Conservation (phyloP, 805 yeast genomes). For the Metschnikowia lachancei region DNA sequence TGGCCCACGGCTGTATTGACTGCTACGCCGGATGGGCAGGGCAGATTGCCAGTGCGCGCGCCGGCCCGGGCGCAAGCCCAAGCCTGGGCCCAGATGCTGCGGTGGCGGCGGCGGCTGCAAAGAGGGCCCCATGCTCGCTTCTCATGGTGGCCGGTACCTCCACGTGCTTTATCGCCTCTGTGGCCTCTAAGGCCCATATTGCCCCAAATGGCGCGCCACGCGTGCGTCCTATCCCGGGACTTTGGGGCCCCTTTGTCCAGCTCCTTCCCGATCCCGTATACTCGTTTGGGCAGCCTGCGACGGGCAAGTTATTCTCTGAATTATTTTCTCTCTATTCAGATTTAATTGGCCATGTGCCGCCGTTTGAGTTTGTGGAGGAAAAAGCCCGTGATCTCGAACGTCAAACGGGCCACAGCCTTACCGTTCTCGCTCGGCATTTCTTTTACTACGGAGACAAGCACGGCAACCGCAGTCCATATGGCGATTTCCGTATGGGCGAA, state of each 20-base stretch:
- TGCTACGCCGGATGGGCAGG: constrained; percentile 50
- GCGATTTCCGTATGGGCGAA: constrained; percentile 49
- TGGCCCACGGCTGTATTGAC: constrained; percentile 54
- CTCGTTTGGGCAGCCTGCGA: constrained; percentile 58
- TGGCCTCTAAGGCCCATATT: too few species aligned
- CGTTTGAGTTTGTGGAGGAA: constrained; percentile 22
- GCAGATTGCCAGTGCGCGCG: not conserved
- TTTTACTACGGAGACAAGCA: constrained; percentile 54
- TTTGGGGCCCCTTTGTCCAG: constrained; percentile 60
- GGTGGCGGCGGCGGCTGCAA: not conserved
- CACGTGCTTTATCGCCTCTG: constrained; percentile 46
- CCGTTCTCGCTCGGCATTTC: constrained; percentile 32
- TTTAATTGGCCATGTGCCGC: constrained; percentile 4
- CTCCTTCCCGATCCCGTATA: constrained; percentile 36
- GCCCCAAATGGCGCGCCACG: constrained; percentile 22
- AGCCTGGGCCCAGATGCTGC: too few species aligned
- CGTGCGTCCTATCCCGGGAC: constrained; percentile 34
- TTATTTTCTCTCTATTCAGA: constrained; percentile 36
- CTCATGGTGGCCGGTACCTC: constrained; percentile 60
- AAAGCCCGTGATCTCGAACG: constrained; percentile 24
- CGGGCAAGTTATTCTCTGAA: constrained; percentile 52
- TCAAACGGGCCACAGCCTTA: constrained; percentile 21
- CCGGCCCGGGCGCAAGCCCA: too few species aligned
- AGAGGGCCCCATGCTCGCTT: not conserved
- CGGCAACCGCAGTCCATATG: constrained; percentile 59